phyloP scores from a whole-genome alignment of 164 flowering plant species.

The Vitis riparia region DNA sequence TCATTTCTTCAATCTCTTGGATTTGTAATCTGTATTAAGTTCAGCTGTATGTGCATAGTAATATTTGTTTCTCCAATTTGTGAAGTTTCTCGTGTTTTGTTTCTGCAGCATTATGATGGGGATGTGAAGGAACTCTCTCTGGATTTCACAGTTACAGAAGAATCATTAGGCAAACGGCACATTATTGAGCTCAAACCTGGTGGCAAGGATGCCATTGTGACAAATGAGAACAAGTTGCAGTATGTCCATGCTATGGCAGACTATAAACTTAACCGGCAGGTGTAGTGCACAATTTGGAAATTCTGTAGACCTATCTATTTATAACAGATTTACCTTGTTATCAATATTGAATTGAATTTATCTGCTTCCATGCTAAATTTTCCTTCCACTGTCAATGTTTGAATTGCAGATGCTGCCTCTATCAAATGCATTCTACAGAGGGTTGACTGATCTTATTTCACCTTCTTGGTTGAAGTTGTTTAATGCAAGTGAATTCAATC shows the following conservation, averaged over 20 bases:
- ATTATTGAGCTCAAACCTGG: constrained; percentile 88
- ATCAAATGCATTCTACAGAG: constrained; percentile 94
- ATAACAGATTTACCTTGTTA: constrained; percentile 1
- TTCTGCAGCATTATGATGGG: constrained; percentile 78
- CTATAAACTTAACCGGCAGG: constrained; percentile 96
- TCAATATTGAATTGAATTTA: constrained; percentile 19
- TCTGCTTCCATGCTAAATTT: too few relatives aligned
- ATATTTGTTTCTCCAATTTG: neutral
- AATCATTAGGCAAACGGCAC: constrained; percentile 65
- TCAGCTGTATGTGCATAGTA: neutral
- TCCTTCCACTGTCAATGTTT: too few relatives aligned
- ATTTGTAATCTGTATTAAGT: neutral
- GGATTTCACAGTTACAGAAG: constrained; percentile 96
- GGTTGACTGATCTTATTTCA: constrained; percentile 82
- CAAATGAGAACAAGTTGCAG: constrained; percentile 94
- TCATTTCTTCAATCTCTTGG: neutral
- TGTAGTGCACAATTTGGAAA: constrained; percentile 14
- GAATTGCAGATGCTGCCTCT: constrained; percentile 78
- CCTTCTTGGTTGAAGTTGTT: constrained; percentile 96
- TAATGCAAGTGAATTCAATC: constrained; percentile 95
- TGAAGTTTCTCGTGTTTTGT: constrained; percentile 5
- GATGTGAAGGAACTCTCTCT: constrained; percentile 84
- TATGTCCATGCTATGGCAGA: constrained; percentile 97
- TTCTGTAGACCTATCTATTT: neutral
- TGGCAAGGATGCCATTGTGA: constrained; percentile 80